A percentile compares a stretch with the other conserved stretches of the same genome.
phyloP scores from a whole-genome alignment of 1,284 basidiomycete genomes.

The Pterulicium gracile region DNA sequence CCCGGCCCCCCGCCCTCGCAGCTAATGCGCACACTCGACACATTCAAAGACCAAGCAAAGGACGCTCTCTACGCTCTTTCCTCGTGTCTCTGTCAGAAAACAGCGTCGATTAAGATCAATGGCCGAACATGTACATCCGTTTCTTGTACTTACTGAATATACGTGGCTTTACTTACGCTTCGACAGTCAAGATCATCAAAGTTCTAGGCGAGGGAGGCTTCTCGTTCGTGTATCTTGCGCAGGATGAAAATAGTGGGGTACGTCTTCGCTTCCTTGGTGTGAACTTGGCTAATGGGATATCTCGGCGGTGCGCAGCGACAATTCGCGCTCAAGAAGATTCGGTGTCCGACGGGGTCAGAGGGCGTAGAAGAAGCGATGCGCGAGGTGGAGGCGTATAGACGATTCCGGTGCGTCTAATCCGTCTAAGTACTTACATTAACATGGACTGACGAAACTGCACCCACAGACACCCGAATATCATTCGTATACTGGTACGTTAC shows the following conservation, averaged over 20 bases:
- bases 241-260: constrained; percentile 75
- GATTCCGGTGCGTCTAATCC: constrained; percentile 63
- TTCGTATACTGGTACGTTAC: constrained; percentile 61
- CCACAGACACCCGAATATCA: constrained; percentile 77
- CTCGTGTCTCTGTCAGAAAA: constrained; percentile 70
- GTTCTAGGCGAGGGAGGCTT: constrained; percentile 93
- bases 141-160: constrained; percentile 15
- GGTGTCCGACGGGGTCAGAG: constrained; percentile 73
- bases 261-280: constrained; percentile 15
- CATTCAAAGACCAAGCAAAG: constrained; percentile 61
- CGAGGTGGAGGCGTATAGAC: constrained; percentile 84
- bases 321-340: constrained; percentile 92
- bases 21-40: constrained; percentile 38
- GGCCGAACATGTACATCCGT: constrained; percentile 83
- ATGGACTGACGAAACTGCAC: constrained; percentile 1
- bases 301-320: constrained; percentile 67
- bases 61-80: constrained; percentile 73
- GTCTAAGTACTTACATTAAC: constrained; percentile 3
- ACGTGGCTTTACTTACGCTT: not conserved
- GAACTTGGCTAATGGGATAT: constrained; percentile 1
- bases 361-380: constrained; percentile 80
- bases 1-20: constrained; percentile 10
- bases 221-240: constrained; percentile 89
- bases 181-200: constrained; percentile 73
- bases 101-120: constrained; percentile 85